These are phyloP conservation scores for Corniculantispora saksenae DNA, from an alignment of 2,329 filamentous ascomycete genomes.

Conservation along the genomic window DNA sequence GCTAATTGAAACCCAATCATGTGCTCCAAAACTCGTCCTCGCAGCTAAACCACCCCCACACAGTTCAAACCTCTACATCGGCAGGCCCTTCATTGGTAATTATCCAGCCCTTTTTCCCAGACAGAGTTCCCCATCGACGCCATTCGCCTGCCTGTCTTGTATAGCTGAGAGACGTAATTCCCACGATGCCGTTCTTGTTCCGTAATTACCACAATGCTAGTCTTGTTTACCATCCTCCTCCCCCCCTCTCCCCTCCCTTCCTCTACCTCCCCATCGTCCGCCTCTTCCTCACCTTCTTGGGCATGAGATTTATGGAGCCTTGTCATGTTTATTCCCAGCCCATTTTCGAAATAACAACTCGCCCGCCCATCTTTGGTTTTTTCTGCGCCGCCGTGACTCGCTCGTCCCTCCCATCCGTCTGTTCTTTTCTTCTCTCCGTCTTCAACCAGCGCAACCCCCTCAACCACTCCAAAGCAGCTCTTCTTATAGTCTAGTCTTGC, in stretches of 20 bases:
- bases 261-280: too few relatives aligned
- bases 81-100: background rate
- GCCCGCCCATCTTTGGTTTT: background rate
- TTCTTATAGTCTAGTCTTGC: background rate
- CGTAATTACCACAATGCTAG: background rate
- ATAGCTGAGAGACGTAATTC: background rate
- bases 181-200: background rate
- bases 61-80: background rate
- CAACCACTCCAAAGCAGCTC: background rate
- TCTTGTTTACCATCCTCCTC: background rate
- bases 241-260: background rate
- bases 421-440: background rate
- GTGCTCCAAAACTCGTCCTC: background rate
- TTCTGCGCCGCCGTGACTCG: background rate
- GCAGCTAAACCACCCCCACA: background rate
- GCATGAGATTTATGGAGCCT: constrained; percentile 8
- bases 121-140: background rate
- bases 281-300: background rate
- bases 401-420: background rate
- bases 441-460: background rate
- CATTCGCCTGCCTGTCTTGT: background rate
- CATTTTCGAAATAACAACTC: background rate
- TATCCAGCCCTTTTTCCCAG: background rate
- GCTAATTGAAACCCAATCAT: constrained; percentile 6
- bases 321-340: background rate